phyloP scores from a whole-genome alignment of 345 rosid species.

The Citrus australasica region DNA sequence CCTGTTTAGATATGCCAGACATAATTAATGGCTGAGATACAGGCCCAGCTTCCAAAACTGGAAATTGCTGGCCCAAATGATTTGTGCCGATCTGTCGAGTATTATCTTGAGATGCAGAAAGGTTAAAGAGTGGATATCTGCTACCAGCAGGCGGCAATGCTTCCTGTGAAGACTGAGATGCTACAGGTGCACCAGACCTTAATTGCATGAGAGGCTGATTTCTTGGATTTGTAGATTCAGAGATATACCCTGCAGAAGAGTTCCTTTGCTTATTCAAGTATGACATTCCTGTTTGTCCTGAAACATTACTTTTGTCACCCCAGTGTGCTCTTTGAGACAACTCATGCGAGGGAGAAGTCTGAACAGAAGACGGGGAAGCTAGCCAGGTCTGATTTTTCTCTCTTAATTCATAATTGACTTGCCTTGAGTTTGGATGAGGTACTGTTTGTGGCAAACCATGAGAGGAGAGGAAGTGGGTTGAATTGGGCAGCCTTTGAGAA shows the following conservation, averaged over 20 bases:
- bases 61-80: slow-evolving; percentile 29
- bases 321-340: slow-evolving; percentile 24
- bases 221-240: slow-evolving; percentile 12
- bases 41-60: slow-evolving; percentile 31
- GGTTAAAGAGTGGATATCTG: slow-evolving; percentile 19
- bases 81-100: slow-evolving; percentile 7
- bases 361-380: slow-evolving; percentile 29
- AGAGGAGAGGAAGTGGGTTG: slow-evolving; percentile 21
- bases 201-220: slow-evolving; percentile 27
- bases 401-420: slow-evolving; percentile 23
- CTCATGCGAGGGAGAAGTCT: slow-evolving; percentile 20
- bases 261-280: slow-evolving; percentile 23
- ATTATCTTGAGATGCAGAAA: slow-evolving; percentile 16
- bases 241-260: slow-evolving; percentile 13
- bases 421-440: slow-evolving; percentile 15
- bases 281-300: slow-evolving; percentile 14
- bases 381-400: slow-evolving; percentile 26
- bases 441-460: slow-evolving; percentile 18
- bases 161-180: slow-evolving; percentile 22
- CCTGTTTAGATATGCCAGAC: slow-evolving; percentile 23
- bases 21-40: slow-evolving; percentile 23
- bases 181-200: slow-evolving; percentile 13
- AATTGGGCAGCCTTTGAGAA: slow-evolving; percentile 29
- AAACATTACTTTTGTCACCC: slow-evolving; percentile 14
- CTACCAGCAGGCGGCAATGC: slow-evolving; percentile 14